Conservation (phyloP, 2,329 filamentous ascomycete species). For the Diaporthe ampelina region DNA sequence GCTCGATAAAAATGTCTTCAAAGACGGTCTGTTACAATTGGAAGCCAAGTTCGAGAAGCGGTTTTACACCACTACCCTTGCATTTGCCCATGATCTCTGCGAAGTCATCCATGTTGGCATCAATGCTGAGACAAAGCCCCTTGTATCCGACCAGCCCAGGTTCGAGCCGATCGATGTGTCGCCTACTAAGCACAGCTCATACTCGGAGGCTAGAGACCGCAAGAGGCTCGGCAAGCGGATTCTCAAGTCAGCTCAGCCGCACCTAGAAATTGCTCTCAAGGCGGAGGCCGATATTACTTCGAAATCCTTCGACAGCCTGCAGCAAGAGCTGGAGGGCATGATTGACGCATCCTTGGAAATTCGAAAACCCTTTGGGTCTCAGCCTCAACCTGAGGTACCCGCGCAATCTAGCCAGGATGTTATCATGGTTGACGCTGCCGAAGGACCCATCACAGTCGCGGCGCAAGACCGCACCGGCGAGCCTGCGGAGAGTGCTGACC, state of each 20-base stretch:
- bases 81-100: conserved; percentile 70
- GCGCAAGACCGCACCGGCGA: conserved; percentile 50
- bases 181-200: conserved; percentile 65
- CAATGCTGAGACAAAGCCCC: conserved; percentile 55
- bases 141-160: conserved; percentile 46
- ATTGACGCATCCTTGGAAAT: conserved; percentile 76
- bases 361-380: conserved; percentile 57
- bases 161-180: conserved; percentile 60
- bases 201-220: conserved; percentile 81
- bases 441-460: conserved; percentile 63
- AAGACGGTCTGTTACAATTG: conserved; percentile 63
- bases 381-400: conserved; percentile 53
- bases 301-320: conserved; percentile 76
- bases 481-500: conserved; percentile 44
- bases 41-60: conserved; percentile 67
- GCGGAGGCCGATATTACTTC: conserved; percentile 87
- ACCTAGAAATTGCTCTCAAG: conserved; percentile 80
- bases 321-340: conserved; percentile 81
- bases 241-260: conserved; percentile 83
- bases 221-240: conserved; percentile 91
- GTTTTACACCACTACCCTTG: conserved; percentile 69
- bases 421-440: conserved; percentile 65
- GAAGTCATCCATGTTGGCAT: conserved; percentile 68
- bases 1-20: conserved; percentile 75
- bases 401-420: conserved; percentile 60